A percentile compares a stretch with the other conserved stretches of the same genome.
Conservation (phyloP, 2,329 filamentous ascomycete genomes). For the Colletotrichum siamense region DNA sequence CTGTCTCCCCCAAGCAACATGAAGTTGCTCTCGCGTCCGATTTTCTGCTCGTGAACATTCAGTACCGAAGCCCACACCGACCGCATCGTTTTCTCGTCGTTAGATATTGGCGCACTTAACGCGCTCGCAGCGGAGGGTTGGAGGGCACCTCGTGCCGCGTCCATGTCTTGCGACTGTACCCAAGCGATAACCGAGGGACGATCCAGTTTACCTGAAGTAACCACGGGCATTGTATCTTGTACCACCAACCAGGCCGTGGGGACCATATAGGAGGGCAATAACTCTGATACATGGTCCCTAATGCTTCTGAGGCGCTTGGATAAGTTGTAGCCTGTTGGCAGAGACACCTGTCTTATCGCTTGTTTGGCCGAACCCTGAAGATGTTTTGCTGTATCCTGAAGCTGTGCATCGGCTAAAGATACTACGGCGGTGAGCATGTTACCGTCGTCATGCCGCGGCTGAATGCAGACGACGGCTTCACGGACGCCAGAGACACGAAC, state of each 20-base stretch:
- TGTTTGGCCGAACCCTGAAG: neutral
- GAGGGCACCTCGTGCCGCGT: neutral
- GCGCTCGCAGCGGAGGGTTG: neutral
- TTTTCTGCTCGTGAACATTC: neutral
- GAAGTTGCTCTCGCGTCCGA: neutral
- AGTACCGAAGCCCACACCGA: neutral
- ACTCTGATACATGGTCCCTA: neutral
- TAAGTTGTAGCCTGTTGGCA: neutral
- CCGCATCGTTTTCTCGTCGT: neutral
- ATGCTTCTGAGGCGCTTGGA: neutral
- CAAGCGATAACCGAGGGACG: neutral
- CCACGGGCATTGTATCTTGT: neutral
- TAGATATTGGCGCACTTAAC: neutral
- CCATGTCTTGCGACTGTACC: neutral
- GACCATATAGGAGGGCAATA: neutral
- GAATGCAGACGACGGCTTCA: neutral
- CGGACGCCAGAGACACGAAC: neutral
- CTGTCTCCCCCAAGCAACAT: neutral
- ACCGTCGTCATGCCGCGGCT: neutral
- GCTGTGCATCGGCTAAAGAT: neutral
- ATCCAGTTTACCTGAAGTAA: neutral
- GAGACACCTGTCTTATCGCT: neutral
- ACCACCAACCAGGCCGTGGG: neutral
- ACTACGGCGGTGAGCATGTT: neutral
- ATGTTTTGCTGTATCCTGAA: neutral